Conservation (phyloP, 2,329 filamentous ascomycete genomes). For the Cercospora citrullina region DNA sequence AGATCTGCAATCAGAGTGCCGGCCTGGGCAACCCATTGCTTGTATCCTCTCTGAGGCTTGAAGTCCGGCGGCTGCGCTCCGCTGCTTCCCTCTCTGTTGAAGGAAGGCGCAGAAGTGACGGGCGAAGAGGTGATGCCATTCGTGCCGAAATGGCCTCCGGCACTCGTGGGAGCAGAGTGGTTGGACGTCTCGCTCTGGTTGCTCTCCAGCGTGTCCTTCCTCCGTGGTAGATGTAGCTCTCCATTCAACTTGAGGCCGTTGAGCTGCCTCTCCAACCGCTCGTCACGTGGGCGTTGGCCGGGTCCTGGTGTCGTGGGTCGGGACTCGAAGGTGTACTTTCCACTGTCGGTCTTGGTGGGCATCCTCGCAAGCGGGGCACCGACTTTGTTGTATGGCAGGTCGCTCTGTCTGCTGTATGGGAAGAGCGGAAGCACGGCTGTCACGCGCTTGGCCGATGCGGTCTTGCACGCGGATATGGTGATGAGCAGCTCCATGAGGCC, state of each 20-base stretch:
- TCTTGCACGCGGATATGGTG: constrained; percentile 97
- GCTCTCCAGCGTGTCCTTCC: constrained; percentile 38
- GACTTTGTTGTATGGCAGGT: constrained; percentile 93
- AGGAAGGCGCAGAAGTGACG: constrained; percentile 20
- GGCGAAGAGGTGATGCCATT: constrained; percentile 14
- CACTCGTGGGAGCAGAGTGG: constrained; percentile 13
- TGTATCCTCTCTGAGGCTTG: constrained; percentile 87
- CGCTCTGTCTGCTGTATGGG: constrained; percentile 93
- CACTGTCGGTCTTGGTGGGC: constrained; percentile 56
- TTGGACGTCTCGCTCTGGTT: constrained; percentile 33
- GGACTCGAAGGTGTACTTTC: constrained; percentile 86
- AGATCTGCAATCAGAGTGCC: constrained; percentile 93
- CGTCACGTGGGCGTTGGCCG: constrained; percentile 51
- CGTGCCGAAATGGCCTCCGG: neutral
- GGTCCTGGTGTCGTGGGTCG: constrained; percentile 82
- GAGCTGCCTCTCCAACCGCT: constrained; percentile 67
- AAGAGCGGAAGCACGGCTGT: constrained; percentile 94
- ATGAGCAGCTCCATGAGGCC: constrained; percentile 95
- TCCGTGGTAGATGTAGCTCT: constrained; percentile 30
- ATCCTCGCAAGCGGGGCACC: constrained; percentile 82
- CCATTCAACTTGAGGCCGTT: constrained; percentile 60
- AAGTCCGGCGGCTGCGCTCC: constrained; percentile 58
- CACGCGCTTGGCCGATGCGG: constrained; percentile 85
- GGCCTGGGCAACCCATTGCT: constrained; percentile 97
- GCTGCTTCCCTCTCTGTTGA: constrained; percentile 39